These are phyloP conservation scores for Fusarium neocosmosporiellum DNA, from an alignment of 2,329 filamentous ascomycete species.

Conservation along the genomic window DNA sequence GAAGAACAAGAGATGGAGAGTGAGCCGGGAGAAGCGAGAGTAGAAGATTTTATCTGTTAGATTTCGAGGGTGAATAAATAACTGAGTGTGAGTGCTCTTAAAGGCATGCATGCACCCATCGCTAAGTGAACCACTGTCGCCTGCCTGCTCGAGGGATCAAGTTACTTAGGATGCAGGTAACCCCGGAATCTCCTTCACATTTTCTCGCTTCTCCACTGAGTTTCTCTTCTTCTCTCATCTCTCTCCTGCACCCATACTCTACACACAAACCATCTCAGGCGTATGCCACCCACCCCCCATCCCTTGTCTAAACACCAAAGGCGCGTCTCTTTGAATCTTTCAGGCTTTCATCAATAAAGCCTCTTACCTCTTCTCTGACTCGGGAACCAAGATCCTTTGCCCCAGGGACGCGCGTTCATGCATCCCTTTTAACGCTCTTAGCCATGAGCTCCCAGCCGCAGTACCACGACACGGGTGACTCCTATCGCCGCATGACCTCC, in stretches of 20 bases:
- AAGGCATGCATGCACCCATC: background rate
- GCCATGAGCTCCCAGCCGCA: background rate
- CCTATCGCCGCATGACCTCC: background rate
- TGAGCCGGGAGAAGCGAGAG: background rate
- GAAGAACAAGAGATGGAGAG: background rate
- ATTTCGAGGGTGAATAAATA: background rate
- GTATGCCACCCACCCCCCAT: background rate
- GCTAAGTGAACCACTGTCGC: background rate
- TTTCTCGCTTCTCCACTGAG: background rate
- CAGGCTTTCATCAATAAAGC: background rate
- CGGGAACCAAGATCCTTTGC: background rate
- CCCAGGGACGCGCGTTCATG: background rate
- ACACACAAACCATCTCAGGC: background rate
- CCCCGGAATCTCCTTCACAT: background rate
- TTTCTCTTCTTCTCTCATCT: background rate
- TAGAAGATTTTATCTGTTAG: background rate
- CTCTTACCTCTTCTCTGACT: background rate
- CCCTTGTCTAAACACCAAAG: background rate
- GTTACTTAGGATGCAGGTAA: background rate
- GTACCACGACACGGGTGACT: background rate
- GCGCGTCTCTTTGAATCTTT: background rate
- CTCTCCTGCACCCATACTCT: background rate
- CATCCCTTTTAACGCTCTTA: background rate
- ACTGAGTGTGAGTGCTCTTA: background rate
- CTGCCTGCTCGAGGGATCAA: background rate